phyloP scores from a whole-genome alignment of 179 eudicot species.

The Sideroxylon spinosum region DNA sequence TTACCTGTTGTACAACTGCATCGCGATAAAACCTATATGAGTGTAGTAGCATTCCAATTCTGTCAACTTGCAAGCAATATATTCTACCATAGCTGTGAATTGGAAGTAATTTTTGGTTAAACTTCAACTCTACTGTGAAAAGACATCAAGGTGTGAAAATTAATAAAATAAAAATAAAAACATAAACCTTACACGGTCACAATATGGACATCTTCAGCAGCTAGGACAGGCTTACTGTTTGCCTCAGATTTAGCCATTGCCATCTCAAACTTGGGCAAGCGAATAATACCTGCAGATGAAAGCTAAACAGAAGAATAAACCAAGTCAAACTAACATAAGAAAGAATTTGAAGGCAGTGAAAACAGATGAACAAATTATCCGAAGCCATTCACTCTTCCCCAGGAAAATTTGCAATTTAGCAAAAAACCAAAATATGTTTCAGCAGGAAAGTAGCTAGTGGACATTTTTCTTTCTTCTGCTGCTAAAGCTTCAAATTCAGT shows the following conservation, averaged over 20 bases:
- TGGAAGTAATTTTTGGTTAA: not conserved
- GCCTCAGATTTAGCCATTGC: conserved; percentile 79
- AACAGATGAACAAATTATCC: not conserved
- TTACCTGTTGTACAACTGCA: conserved; percentile 96
- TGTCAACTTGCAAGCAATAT: conserved; percentile 96
- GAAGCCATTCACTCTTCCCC: not conserved
- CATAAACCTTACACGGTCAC: conserved; percentile 69
- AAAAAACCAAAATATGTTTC: not conserved
- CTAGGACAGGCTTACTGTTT: conserved; percentile 73
- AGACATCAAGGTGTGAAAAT: not conserved
- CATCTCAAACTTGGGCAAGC: conserved; percentile 95
- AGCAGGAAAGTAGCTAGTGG: not conserved
- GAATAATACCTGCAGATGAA: conserved; percentile 78
- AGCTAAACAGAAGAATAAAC: conserved; percentile 44
- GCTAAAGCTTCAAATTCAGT: not conserved
- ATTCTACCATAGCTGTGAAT: conserved; percentile 90
- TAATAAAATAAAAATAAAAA: conserved; percentile 6
- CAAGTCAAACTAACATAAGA: conserved; percentile 14
- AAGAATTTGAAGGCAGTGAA: conserved; percentile 7
- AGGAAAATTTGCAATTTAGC: not conserved
- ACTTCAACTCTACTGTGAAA: conserved; percentile 5
- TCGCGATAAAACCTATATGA: conserved; percentile 89
- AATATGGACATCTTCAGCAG: conserved; percentile 78
- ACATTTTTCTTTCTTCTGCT: not conserved
- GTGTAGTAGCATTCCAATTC: conserved; percentile 85